Conservation (phyloP, 495 filamentous ascomycete species). For the Penicillium angulare region DNA sequence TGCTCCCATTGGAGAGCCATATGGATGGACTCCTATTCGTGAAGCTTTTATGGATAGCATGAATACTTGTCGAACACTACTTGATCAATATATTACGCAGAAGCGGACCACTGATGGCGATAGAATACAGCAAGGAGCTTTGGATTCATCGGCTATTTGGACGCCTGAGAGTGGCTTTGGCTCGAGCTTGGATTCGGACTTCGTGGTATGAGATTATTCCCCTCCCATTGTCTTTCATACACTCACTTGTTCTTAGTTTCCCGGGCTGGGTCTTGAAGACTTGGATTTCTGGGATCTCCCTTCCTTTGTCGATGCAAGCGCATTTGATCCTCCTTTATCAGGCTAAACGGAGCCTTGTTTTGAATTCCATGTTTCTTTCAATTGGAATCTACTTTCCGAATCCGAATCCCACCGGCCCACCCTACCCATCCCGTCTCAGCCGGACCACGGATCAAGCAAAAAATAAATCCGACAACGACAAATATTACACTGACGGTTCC, state of each 20-base stretch:
- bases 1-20: constrained; percentile 4
- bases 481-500: constrained; percentile 68
- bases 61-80: constrained; percentile 8
- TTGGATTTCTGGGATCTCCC: constrained; percentile 20
- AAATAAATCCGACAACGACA: constrained; percentile 55
- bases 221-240: too few relatives aligned
- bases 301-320: constrained; percentile 2
- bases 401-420: constrained; percentile 59
- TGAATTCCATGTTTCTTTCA: not conserved
- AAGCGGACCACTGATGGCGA: not conserved
- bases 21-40: constrained; percentile 4
- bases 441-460: constrained; percentile 62
- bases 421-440: constrained; percentile 71
- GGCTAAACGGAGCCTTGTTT: too few relatives aligned
- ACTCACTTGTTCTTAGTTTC: constrained; percentile 9
- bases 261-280: constrained; percentile 8
- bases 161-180: constrained; percentile 17
- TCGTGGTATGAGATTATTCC: not conserved
- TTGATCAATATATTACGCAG: constrained; percentile 12
- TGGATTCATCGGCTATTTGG: constrained; percentile 3
- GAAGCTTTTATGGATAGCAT: constrained; percentile 11
- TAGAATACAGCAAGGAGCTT: not conserved
- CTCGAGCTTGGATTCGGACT: constrained; percentile 13
- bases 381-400: constrained; percentile 4
- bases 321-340: constrained; percentile 5